Percentiles rank a stretch among this genome's conserved stretches.
phyloP scores from a whole-genome alignment of 208 protist species.

The Trypanosoma melophagium region DNA sequence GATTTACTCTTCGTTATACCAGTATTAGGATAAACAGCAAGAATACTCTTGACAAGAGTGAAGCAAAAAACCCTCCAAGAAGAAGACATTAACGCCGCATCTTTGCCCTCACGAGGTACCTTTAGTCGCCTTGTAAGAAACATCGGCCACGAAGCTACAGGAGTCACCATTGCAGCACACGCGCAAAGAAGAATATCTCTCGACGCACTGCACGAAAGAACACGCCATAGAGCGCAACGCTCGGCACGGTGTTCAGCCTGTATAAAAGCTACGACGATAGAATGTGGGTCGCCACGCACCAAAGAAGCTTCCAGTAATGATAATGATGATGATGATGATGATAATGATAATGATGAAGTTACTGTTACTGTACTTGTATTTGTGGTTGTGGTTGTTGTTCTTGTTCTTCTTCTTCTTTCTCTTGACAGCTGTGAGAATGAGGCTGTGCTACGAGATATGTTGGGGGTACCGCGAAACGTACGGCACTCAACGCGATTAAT shows the following conservation, averaged over 20 bases:
- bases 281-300: slow-evolving; percentile 9
- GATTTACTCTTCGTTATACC: not conserved
- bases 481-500: slow-evolving; percentile 2
- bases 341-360: not conserved
- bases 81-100: slow-evolving; percentile 7
- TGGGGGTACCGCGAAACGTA: not conserved
- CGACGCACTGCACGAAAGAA: slow-evolving; percentile 24
- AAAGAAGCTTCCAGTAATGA: slow-evolving; percentile 13
- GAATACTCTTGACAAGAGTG: slow-evolving; percentile 9
- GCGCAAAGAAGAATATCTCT: slow-evolving; percentile 34
- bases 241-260: not conserved
- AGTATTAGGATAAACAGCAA: not conserved
- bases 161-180: slow-evolving; percentile 38
- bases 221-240: slow-evolving; percentile 3
- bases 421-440: no score
- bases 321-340: not conserved
- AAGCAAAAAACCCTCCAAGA: slow-evolving; percentile 20
- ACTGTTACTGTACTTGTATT: no score
- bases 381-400: no score
- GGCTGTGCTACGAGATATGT: not conserved
- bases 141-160: slow-evolving; percentile 32
- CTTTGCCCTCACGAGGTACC: not conserved
- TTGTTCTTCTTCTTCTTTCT: no score
- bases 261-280: slow-evolving; percentile 23
- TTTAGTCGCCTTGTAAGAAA: slow-evolving; percentile 21